Conservation (phyloP, 2,329 filamentous ascomycete genomes). For the Bipolaris zeicola region DNA sequence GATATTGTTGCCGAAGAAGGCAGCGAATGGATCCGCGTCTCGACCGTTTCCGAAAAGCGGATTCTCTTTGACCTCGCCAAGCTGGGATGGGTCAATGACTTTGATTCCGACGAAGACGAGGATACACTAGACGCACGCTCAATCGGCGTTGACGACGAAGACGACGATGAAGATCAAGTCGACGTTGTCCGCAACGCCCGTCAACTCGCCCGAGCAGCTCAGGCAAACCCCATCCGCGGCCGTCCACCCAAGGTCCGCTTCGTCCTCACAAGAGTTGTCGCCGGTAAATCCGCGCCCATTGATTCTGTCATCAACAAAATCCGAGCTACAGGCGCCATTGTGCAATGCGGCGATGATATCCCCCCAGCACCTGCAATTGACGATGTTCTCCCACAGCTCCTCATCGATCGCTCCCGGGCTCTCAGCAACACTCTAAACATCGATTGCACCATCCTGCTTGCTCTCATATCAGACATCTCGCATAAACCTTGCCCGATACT, state of each 20-base stretch:
- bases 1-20: constrained; percentile 70
- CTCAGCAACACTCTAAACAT: constrained; percentile 60
- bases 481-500: constrained; percentile 58
- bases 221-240: constrained; percentile 63
- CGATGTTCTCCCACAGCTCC: constrained; percentile 39
- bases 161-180: constrained; percentile 60
- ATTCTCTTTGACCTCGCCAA: constrained; percentile 72
- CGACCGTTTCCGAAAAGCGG: constrained; percentile 66
- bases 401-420: constrained; percentile 46
- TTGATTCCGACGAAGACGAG: constrained; percentile 53
- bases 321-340: constrained; percentile 54
- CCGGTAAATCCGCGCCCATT: constrained; percentile 59
- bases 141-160: constrained; percentile 41
- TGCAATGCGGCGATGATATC: constrained; percentile 39
- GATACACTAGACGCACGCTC: constrained; percentile 37
- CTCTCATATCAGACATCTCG: constrained; percentile 74
- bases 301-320: constrained; percentile 63
- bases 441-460: constrained; percentile 73
- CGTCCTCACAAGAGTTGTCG: constrained; percentile 64
- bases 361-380: constrained; percentile 31
- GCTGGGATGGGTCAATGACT: constrained; percentile 63
- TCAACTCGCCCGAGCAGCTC: constrained; percentile 63
- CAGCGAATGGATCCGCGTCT: constrained; percentile 71
- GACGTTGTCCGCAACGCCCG: constrained; percentile 66
- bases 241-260: constrained; percentile 64